Evolutionary conservation across 805 yeast species (phyloP), one percentile per base, ranked within the genome.

Genomic region (Zygoascus bituminiphila): DNA sequence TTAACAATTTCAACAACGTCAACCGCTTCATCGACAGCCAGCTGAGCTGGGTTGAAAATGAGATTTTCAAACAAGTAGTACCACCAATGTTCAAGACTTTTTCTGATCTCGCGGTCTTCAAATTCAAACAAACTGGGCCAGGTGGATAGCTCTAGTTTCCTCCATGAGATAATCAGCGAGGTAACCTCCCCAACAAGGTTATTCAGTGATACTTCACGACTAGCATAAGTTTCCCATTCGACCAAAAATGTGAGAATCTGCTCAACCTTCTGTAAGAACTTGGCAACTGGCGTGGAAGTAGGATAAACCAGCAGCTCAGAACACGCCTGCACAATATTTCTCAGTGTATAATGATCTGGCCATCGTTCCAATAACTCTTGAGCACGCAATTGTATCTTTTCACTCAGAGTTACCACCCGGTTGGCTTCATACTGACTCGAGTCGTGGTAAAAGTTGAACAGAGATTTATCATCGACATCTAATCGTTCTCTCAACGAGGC

Each of bases 211-310:
- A 84, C 89, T 45, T 84, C 82, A 9, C 79, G 73, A 24, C 88
- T 79, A 1, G 97, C 95, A 65, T 85, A 88, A 54, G 86, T 84
- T 62, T 93, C 93, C 97, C 98, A 93, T 62, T 93, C 98, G 22
- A 82, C 74, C 52, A 89, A 73, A 59, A 77, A 81, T 0, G 88
- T 84, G 59, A 85, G 86, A 24, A 91, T 76, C 60, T 86, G 95
- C 65, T 93, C 98, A 31, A 88, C 67, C 64, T 89, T 89, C 45
- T 82, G 84, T 39, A 94, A 70, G 48, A 82, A 73, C 55, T 84
- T 76, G 8, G 89, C 89, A 29, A 93, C 66, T 0, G 98, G 93
- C 0, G 85, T 78, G 25, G 71, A 68, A 1, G 81, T 71, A 0
- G 95, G 77, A 57, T 71, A 82, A 2, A 65, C 64, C 49, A 84